Evolutionary conservation across 2,329 filamentous ascomycete species (phyloP).

Genomic region (Lasiodiplodia sp.): DNA sequence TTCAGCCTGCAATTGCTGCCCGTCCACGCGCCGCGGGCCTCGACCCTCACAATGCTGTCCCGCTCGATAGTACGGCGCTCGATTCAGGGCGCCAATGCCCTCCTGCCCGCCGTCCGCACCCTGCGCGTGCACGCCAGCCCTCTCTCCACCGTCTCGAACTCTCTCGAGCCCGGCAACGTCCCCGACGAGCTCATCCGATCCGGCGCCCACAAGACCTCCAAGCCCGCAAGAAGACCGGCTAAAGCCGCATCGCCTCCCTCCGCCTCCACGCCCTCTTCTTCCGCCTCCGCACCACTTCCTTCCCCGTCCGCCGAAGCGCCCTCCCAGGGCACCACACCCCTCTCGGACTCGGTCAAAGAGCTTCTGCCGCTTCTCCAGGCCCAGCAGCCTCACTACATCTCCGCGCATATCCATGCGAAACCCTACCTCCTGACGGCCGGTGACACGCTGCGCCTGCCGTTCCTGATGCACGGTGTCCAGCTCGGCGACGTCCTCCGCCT

Average conservation of each 20-base stretch:
- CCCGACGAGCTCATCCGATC: slow-evolving; percentile 57
- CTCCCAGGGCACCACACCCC: slow-evolving; percentile 46
- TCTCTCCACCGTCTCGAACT: slow-evolving; percentile 49
- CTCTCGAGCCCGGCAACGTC: slow-evolving; percentile 46
- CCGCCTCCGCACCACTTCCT: slow-evolving; percentile 35
- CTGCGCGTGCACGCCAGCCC: slow-evolving; percentile 58
- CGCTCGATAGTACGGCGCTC: slow-evolving; percentile 69
- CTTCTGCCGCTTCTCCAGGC: slow-evolving; percentile 75
- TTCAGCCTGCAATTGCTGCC: slow-evolving; percentile 10
- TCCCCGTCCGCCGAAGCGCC: slow-evolving; percentile 40
- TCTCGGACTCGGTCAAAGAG: slow-evolving; percentile 64
- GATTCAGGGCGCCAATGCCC: slow-evolving; percentile 65
- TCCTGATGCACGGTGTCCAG: slow-evolving; percentile 56
- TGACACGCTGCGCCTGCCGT: slow-evolving; percentile 58
- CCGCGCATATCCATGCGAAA: slow-evolving; percentile 77
- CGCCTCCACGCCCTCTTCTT: slow-evolving; percentile 37
- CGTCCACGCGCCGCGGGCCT: not conserved
- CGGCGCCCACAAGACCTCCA: slow-evolving; percentile 47
- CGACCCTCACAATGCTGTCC: slow-evolving; percentile 48
- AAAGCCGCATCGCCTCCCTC: slow-evolving; percentile 32
- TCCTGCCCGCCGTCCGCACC: slow-evolving; percentile 60
- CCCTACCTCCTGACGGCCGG: slow-evolving; percentile 77
- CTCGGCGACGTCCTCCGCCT: slow-evolving; percentile 88
- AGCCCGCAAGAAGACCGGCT: slow-evolving; percentile 32
- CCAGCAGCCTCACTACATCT: slow-evolving; percentile 80